phyloP scores from a whole-genome alignment of 257 asterid genomes.

The Nicotiana otophora region DNA sequence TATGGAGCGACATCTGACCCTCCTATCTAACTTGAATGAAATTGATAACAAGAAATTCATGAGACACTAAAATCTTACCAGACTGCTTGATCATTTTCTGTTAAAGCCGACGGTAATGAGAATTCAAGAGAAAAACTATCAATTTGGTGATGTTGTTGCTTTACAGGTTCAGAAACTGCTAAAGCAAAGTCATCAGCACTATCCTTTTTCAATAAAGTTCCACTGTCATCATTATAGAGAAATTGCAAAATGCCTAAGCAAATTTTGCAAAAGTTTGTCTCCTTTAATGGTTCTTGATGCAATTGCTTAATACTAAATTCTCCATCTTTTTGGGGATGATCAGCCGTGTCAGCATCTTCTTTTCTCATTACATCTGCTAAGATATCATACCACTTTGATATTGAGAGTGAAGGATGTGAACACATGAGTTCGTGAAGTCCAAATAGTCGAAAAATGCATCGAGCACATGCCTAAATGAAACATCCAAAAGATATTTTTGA shows the following conservation, averaged over 20 bases:
- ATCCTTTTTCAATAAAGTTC: conserved; percentile 36
- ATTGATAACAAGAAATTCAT: conserved; percentile 7
- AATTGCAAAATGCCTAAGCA: conserved; percentile 79
- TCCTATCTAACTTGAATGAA: not conserved
- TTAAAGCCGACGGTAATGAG: conserved; percentile 56
- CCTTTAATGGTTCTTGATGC: conserved; percentile 26
- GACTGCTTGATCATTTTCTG: conserved; percentile 60
- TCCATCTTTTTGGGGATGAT: conserved; percentile 19
- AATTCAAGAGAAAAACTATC: conserved; percentile 68
- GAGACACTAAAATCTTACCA: conserved; percentile 44
- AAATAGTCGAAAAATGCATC: conserved; percentile 57
- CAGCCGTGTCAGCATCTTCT: conserved; percentile 26
- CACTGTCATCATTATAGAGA: conserved; percentile 41
- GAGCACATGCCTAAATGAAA: conserved; percentile 51
- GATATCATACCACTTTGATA: conserved; percentile 28
- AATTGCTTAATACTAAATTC: conserved; percentile 15
- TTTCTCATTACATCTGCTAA: conserved; percentile 35
- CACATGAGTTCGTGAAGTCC: conserved; percentile 36
- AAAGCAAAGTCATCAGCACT: conserved; percentile 47
- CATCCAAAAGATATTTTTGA: not conserved
- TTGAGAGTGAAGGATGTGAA: conserved; percentile 38
- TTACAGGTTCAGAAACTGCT: conserved; percentile 42
- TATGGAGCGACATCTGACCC: not conserved
- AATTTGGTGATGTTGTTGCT: conserved; percentile 44
- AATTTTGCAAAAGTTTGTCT: conserved; percentile 42